Evolutionary conservation across 805 yeast genomes (phyloP).

Genomic region (Kodamaea kakaduensis): DNA sequence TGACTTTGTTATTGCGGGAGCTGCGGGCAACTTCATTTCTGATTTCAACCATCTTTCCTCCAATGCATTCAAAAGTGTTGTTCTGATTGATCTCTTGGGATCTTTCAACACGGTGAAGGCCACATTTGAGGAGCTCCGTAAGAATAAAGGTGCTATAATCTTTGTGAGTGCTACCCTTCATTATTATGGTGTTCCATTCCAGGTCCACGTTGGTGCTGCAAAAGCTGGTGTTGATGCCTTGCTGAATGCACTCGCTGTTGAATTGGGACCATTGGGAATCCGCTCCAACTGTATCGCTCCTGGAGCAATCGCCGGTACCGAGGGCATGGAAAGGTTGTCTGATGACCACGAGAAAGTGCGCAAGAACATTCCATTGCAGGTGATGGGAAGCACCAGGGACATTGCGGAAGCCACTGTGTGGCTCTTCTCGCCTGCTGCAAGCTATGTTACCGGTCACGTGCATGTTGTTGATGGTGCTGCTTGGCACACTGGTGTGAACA

Average conservation of each 20-base stretch:
- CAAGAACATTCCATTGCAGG: constrained; percentile 59
- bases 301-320: constrained; percentile 27
- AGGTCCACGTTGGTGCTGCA: constrained; percentile 28
- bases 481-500: constrained; percentile 56
- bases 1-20: constrained; percentile 43
- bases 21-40: constrained; percentile 40
- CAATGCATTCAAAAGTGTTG: constrained; percentile 39
- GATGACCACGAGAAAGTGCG: constrained; percentile 9
- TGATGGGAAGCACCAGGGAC: constrained; percentile 68
- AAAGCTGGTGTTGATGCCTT: constrained; percentile 31
- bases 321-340: constrained; percentile 23
- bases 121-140: constrained; percentile 32
- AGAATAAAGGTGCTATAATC: constrained; percentile 34
- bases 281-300: constrained; percentile 27
- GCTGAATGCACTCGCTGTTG: constrained; percentile 28
- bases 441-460: constrained; percentile 71
- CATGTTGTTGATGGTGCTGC: constrained; percentile 86
- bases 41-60: constrained; percentile 43
- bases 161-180: constrained; percentile 43
- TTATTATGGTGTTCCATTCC: constrained; percentile 42
- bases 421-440: constrained; percentile 78
- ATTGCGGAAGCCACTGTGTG: constrained; percentile 86
- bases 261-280: constrained; percentile 28
- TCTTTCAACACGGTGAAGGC: constrained; percentile 42
- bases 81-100: constrained; percentile 38